These are phyloP conservation scores for Fusarium sterilihyphosum DNA, from an alignment of 2,329 filamentous ascomycete species.

Conservation along the genomic window DNA sequence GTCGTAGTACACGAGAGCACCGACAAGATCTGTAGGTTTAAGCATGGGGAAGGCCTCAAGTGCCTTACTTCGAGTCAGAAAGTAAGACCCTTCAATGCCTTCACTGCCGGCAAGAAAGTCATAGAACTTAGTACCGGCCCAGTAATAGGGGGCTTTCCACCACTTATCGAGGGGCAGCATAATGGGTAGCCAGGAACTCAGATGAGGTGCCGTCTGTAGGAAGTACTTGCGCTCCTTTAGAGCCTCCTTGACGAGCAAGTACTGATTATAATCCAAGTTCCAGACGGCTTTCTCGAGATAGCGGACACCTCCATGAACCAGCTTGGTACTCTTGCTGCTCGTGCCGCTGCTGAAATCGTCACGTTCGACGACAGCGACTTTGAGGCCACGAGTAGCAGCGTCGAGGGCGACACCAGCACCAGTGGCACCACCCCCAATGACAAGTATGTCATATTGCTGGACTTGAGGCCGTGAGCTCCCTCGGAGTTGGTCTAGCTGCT, in stretches of 20 bases:
- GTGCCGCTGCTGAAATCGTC: constrained; percentile 80
- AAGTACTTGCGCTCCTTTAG: constrained; percentile 80
- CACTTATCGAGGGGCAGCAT: constrained; percentile 80
- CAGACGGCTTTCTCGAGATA: constrained; percentile 81
- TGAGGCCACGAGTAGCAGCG: constrained; percentile 75
- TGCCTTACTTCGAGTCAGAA: constrained; percentile 85
- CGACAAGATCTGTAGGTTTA: constrained; percentile 80
- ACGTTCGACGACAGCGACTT: constrained; percentile 76
- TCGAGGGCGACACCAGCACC: constrained; percentile 77
- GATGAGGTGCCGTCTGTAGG: constrained; percentile 77
- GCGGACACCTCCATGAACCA: constrained; percentile 80
- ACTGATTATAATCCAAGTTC: constrained; percentile 79
- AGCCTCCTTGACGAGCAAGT: constrained; percentile 76
- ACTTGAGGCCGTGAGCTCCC: constrained; percentile 45
- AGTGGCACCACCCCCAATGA: constrained; percentile 78
- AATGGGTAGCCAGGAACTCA: constrained; percentile 78
- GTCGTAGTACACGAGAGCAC: constrained; percentile 90
- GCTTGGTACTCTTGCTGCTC: constrained; percentile 79
- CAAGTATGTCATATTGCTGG: constrained; percentile 72
- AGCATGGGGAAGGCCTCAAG: constrained; percentile 90
- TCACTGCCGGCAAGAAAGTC: constrained; percentile 87
- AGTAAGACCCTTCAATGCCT: constrained; percentile 90
- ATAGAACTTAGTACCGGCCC: constrained; percentile 82
- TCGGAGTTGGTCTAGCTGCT: constrained; percentile 71
- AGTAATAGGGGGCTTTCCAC: constrained; percentile 83